A percentile compares a stretch with the other conserved stretches of the same genome.
These are phyloP conservation scores for Hypoxylon sp. DNA, from an alignment of 2,329 filamentous ascomycete species.

Conservation along the genomic window DNA sequence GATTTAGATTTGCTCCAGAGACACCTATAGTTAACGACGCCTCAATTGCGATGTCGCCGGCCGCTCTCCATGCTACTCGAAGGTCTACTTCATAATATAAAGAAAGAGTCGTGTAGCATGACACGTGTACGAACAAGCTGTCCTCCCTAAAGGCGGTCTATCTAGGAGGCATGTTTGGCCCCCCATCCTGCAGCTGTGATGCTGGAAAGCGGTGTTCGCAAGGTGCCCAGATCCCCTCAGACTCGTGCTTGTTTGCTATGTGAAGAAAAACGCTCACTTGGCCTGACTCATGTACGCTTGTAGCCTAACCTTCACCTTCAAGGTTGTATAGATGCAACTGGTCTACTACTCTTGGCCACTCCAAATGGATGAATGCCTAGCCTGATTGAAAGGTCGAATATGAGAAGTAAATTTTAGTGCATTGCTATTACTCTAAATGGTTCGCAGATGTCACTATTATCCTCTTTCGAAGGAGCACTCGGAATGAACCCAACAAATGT, in stretches of 20 bases:
- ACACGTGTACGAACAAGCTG: slow-evolving; percentile 1
- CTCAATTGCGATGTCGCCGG: neutral
- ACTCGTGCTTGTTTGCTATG: neutral
- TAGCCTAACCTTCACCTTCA: neutral
- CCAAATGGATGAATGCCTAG: neutral
- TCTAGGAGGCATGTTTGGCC: neutral
- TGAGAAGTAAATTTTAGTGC: neutral
- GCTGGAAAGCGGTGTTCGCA: neutral
- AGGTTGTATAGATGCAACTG: neutral
- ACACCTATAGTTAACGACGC: neutral
- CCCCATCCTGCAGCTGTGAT: neutral
- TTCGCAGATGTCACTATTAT: neutral
- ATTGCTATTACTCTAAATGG: neutral
- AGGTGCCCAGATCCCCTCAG: neutral
- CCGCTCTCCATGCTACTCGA: neutral
- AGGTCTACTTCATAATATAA: slow-evolving; percentile 6
- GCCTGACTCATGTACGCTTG: neutral
- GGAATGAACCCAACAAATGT: neutral
- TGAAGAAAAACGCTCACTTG: neutral
- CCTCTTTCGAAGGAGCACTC: neutral
- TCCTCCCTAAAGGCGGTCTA: slow-evolving; percentile 5
- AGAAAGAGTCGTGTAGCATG: slow-evolving; percentile 9
- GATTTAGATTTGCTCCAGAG: neutral
- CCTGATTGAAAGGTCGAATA: neutral
- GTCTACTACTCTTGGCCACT: neutral